Conservation (phyloP, 306 rosid species). For the Cicer pinnatifidum region DNA sequence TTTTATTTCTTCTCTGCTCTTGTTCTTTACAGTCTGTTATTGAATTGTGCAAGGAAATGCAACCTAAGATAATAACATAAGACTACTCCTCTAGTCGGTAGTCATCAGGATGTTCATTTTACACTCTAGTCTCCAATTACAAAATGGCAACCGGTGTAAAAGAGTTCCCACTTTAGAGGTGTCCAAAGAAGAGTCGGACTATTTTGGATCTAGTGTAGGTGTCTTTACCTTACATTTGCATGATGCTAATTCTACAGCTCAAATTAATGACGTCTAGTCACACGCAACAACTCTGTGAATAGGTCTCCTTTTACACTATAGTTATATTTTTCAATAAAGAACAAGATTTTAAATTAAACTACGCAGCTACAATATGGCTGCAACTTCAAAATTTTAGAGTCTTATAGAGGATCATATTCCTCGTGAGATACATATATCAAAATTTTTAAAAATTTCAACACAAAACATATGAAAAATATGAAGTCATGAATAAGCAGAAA, state of each 20-base stretch:
- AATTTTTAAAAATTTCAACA: background rate
- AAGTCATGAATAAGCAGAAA: constrained; percentile 13
- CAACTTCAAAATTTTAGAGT: constrained; percentile 9
- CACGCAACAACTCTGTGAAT: background rate
- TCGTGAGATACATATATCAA: background rate
- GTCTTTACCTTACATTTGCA: background rate
- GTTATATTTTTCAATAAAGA: background rate
- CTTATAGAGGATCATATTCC: constrained; percentile 2
- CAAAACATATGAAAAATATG: constrained; percentile 26
- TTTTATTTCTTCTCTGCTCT: background rate
- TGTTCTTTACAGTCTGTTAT: background rate
- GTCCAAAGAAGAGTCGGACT: background rate
- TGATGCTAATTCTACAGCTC: background rate
- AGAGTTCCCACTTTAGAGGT: background rate
- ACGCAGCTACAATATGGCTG: background rate
- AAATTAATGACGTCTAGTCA: background rate
- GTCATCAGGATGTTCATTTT: background rate
- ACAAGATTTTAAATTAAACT: background rate
- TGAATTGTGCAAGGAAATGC: background rate
- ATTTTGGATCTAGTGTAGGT: background rate
- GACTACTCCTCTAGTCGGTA: background rate
- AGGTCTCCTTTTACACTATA: background rate
- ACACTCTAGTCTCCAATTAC: background rate
- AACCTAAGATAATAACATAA: background rate
- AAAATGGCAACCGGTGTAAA: background rate